Percentiles rank a stretch among this genome's conserved stretches.
Evolutionary conservation across 805 yeast genomes (phyloP).

Genomic region (Wickerhamomyces ciferrii): DNA sequence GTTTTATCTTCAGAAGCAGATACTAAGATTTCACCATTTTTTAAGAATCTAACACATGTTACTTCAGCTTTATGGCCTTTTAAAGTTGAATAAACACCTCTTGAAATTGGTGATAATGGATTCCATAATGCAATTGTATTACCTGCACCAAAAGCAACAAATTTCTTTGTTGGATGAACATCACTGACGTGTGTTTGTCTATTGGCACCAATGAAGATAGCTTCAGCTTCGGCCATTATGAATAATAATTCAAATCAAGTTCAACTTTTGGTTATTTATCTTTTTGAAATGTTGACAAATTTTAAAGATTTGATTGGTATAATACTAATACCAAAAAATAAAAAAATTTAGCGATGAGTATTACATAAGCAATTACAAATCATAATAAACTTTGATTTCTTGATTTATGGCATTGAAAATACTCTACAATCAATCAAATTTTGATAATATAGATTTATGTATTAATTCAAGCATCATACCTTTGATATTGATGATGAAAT

Average conservation of each 20-base stretch:
- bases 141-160: slow-evolving; percentile 72
- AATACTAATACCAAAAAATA: not conserved
- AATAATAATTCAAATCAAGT: too few species aligned
- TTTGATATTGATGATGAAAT: not conserved
- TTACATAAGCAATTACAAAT: not conserved
- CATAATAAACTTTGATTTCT: not conserved
- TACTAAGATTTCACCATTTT: slow-evolving; percentile 38
- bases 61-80: slow-evolving; percentile 60
- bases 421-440: too few species aligned
- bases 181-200: slow-evolving; percentile 58
- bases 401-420: too few species aligned
- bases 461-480: not conserved
- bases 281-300: too few species aligned
- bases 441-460: not conserved
- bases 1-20: slow-evolving; percentile 66
- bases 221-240: slow-evolving; percentile 31
- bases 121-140: slow-evolving; percentile 63
- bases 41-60: slow-evolving; percentile 60
- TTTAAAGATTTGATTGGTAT: not conserved
- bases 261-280: too few species aligned
- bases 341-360: not conserved
- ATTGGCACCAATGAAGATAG: slow-evolving; percentile 70
- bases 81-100: slow-evolving; percentile 50
- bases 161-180: slow-evolving; percentile 28
- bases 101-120: slow-evolving; percentile 37